phyloP scores from a whole-genome alignment of 2,329 filamentous ascomycete species.

The Sporothrix brunneoviolacea region DNA sequence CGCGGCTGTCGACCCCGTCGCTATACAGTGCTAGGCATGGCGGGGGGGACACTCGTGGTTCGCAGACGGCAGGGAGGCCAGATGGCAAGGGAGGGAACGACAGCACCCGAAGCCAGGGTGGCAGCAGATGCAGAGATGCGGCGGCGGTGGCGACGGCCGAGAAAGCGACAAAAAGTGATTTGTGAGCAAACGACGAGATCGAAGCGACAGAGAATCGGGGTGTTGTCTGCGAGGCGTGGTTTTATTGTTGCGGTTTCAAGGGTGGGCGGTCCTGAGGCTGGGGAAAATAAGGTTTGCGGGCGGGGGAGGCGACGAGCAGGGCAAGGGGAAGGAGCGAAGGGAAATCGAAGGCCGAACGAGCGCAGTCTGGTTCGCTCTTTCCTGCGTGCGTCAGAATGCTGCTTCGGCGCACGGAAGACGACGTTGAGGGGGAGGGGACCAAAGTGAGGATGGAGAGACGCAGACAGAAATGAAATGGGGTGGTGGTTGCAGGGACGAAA shows the following conservation, averaged over 20 bases:
- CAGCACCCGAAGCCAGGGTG: neutral
- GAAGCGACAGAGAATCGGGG: too few relatives aligned
- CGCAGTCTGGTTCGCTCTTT: conserved; percentile 1
- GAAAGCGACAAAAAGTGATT: neutral
- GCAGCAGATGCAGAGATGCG: too few relatives aligned
- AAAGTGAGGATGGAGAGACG: neutral
- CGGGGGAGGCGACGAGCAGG: conserved; percentile 4
- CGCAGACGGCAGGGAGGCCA: too few relatives aligned
- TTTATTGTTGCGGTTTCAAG: conserved; percentile 9
- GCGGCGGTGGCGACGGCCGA: neutral
- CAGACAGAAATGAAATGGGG: neutral
- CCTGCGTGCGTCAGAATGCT: neutral
- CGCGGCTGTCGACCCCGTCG: neutral
- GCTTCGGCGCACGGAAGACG: neutral
- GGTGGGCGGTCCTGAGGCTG: conserved; percentile 1
- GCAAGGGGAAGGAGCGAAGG: neutral
- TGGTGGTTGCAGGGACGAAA: neutral
- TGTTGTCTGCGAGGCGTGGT: neutral
- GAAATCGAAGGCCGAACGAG: neutral
- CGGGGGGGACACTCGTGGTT: neutral
- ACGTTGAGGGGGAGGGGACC: neutral
- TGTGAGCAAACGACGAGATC: neutral
- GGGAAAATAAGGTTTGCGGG: conserved; percentile 10
- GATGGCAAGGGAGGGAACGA: conserved; percentile 1
- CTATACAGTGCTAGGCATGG: neutral